Conservation (phyloP, 768 basidiomycete genomes). For the Dendrothele bispora region DNA sequence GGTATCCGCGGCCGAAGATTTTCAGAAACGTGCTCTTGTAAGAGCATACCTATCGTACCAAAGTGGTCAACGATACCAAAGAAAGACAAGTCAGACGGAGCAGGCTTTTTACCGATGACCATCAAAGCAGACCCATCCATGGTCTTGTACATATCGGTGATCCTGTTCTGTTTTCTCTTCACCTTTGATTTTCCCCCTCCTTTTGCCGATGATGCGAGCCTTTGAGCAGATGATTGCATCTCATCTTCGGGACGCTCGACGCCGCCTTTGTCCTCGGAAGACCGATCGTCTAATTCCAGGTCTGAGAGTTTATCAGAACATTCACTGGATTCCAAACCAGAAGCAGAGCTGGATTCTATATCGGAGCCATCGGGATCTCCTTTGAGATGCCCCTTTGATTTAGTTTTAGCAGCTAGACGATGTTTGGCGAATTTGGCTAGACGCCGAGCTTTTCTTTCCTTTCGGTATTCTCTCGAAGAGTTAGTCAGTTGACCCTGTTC, state of each 20-base stretch:
- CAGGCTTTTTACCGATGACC: conserved; percentile 50
- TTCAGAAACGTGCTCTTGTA: conserved; percentile 38
- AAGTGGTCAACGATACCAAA: background rate
- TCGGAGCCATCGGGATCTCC: too few relatives aligned
- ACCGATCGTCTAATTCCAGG: too few relatives aligned
- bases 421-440: conserved; percentile 1
- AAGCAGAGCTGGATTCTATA: background rate
- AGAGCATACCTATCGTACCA: conserved; percentile 42
- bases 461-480: conserved; percentile 21
- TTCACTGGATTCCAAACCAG: conserved; percentile 1
- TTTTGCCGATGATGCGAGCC: background rate
- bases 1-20: background rate
- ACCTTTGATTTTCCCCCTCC: background rate
- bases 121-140: conserved; percentile 52
- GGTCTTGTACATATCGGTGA: conserved; percentile 48
- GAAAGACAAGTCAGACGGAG: background rate
- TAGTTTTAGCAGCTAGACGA: background rate
- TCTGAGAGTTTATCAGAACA: too few relatives aligned
- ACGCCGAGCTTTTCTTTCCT: conserved; percentile 3
- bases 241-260: background rate
- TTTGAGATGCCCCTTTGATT: background rate
- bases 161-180: background rate
- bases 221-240: background rate
- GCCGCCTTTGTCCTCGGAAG: background rate
- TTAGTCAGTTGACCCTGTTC: conserved; percentile 41